phyloP scores from a whole-genome alignment of 139 green algal genomes.

The Micractinium sp. region DNA sequence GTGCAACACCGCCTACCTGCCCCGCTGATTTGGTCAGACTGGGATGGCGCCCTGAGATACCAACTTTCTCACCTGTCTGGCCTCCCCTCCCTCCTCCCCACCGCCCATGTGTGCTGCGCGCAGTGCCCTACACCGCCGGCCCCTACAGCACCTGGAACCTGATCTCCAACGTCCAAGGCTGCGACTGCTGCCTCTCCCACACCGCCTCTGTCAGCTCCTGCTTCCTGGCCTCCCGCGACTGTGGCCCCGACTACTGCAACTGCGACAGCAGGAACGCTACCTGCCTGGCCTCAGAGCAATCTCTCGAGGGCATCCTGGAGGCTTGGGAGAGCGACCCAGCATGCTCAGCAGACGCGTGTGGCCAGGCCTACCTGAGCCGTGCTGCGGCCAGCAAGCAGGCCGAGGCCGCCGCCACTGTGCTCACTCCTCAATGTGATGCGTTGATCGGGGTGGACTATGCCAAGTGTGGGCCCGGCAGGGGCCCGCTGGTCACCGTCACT shows the following conservation, averaged over 20 bases:
- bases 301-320: not conserved
- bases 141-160: not conserved
- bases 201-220: conserved; percentile 1
- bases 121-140: not conserved
- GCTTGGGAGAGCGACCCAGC: not conserved
- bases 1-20: not conserved
- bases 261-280: conserved; percentile 1
- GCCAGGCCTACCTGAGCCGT: not conserved
- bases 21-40: not conserved
- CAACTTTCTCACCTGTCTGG: not conserved
- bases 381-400: not conserved
- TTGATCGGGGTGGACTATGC: not conserved
- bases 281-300: not conserved
- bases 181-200: conserved; percentile 33
- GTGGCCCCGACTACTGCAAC: conserved; percentile 27
- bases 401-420: not conserved
- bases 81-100: not conserved
- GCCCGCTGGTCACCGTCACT: conserved; percentile 12
- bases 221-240: conserved; percentile 7
- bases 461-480: not conserved
- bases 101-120: not conserved
- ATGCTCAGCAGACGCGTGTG: not conserved
- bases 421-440: not conserved
- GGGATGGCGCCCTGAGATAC: too few species aligned
- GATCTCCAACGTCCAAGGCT: conserved; percentile 26